These are phyloP conservation scores for Wallacemonas rigidus DNA, from an alignment of 208 protist species.

Conservation along the genomic window DNA sequence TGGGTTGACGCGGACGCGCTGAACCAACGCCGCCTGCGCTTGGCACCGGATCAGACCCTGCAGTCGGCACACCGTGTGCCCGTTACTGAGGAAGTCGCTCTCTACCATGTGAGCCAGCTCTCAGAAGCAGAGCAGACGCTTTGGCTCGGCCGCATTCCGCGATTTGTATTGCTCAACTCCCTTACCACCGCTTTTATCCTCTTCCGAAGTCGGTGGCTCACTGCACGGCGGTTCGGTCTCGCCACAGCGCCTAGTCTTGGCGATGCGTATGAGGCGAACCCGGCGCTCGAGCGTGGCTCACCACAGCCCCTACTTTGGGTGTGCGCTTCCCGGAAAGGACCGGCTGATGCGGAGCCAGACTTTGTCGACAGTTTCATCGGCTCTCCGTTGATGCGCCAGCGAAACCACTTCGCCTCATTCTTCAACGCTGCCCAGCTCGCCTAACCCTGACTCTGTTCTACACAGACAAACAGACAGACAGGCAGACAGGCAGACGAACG, in stretches of 20 bases:
- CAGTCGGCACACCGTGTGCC: conserved; percentile 45
- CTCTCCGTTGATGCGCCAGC: conserved; percentile 19
- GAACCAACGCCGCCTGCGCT: background rate
- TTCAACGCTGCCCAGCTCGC: conserved; percentile 46
- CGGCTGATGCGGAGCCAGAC: background rate
- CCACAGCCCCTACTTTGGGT: conserved; percentile 58
- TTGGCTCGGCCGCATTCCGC: conserved; percentile 35
- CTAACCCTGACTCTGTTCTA: background rate
- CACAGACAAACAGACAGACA: background rate
- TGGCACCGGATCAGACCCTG: background rate
- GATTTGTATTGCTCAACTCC: conserved; percentile 42
- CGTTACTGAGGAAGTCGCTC: conserved; percentile 28
- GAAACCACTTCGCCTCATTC: conserved; percentile 17
- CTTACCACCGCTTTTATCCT: conserved; percentile 43
- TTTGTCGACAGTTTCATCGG: conserved; percentile 19
- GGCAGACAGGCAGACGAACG: background rate
- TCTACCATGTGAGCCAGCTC: conserved; percentile 73
- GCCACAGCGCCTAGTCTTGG: background rate
- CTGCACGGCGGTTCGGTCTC: conserved; percentile 21
- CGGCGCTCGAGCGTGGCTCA: background rate
- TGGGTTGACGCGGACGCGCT: conserved; percentile 46
- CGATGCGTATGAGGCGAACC: conserved; percentile 25
- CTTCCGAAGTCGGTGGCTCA: conserved; percentile 30
- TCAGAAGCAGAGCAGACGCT: conserved; percentile 26
- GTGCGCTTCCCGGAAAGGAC: background rate